A percentile compares a stretch with the other conserved stretches of the same genome.
phyloP scores from a whole-genome alignment of 176 grass and related monocot genomes.

The Hordeum marinum region DNA sequence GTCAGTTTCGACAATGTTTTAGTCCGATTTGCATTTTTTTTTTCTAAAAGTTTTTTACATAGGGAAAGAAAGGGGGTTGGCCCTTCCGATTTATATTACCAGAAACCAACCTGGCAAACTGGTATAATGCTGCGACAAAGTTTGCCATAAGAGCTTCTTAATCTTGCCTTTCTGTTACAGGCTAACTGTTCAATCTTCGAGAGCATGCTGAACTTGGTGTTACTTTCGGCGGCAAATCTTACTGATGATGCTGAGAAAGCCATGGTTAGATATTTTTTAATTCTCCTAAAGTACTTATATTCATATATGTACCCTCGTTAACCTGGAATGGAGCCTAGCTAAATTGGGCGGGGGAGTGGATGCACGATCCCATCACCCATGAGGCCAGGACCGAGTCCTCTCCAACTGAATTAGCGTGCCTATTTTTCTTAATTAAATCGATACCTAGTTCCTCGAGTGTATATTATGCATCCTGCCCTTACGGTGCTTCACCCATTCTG shows the following conservation, averaged over 20 bases:
- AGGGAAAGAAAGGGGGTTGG: background rate
- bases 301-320: background rate
- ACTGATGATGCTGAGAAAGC: constrained; percentile 37
- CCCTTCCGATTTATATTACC: background rate
- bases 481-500: background rate
- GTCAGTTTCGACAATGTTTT: constrained; percentile 1
- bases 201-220: constrained; percentile 46
- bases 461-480: background rate
- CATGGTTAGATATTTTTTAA: constrained; percentile 47
- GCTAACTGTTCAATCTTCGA: constrained; percentile 56
- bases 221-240: constrained; percentile 26
- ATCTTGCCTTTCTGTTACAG: constrained; percentile 34
- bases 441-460: background rate
- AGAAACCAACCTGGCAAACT: background rate
- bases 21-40: background rate
- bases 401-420: background rate
- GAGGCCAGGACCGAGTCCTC: background rate
- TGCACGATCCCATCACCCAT: too few species aligned
- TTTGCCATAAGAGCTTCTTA: background rate
- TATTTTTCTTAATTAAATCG: constrained; percentile 3
- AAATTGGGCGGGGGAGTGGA: background rate
- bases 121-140: background rate
- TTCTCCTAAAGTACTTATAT: constrained; percentile 10
- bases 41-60: background rate
- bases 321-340: background rate